Base-by-base conservation (phyloP, 139 green algal genomes). In the Chlamydomonas asymmetrica region DNA sequence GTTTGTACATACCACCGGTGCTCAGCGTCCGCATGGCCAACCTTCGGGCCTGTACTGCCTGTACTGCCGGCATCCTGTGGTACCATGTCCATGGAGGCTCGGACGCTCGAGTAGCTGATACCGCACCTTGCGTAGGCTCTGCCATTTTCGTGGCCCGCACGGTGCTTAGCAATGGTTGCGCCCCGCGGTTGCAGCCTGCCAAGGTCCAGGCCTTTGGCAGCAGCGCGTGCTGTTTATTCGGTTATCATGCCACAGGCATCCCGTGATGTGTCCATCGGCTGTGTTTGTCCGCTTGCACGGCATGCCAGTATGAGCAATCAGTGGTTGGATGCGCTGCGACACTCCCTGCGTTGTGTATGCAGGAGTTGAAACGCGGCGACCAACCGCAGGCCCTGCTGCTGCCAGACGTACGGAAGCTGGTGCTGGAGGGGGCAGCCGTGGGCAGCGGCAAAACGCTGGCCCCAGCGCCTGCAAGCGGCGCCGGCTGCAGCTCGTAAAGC, bases 361-460 rank as follows among this genome's bases (percentile, higher is more conserved):
- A 25, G 13, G 13, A 25, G 45, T 52, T 16, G 45, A 13, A 52
- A 52, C 45, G 45, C 45, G n/a, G 13, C 45, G 45, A 25, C 45
- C 45, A 25, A 13, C 45, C 4, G 6, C 68, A 76, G 70, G 70
- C 70, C 29, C 70, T 76, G 29, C 39, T 41, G 22, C 70, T 76
- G 40, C 70, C 70, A 22, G 70, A 76, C 39, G 8, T 57, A 3
- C 39, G 56, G 6, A 2, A 20, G 18, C 5, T 67, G 25, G 13
- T 60, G 1, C 41, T 67, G 70, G 70, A 76, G 37, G n/a, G n/a
- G n/a, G n/a, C n/a, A n/a, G n/a, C n/a, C n/a, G n/a, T n/a, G n/a
- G n/a, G n/a, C n/a, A n/a, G n/a, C n/a, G n/a, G n/a, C n/a, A n/a
- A n/a, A n/a, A n/a, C n/a, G n/a, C n/a, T n/a, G n/a, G n/a, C n/a